Percentiles rank a stretch among this genome's conserved stretches.
phyloP scores from a whole-genome alignment of 2,329 filamentous ascomycete species.

The Ascochyta clinopodiicola region DNA sequence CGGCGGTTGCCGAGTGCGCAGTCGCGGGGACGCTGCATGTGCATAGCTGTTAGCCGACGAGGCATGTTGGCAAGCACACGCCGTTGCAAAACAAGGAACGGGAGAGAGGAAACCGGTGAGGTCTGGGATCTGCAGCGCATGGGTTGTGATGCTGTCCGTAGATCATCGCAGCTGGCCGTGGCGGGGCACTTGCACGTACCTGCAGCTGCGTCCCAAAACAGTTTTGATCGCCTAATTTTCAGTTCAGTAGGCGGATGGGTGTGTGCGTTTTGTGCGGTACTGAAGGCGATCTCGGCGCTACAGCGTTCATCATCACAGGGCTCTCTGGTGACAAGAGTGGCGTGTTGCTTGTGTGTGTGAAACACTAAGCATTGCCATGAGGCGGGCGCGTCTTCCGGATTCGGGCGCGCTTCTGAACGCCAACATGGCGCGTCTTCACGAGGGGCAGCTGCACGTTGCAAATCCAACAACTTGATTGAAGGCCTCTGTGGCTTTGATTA shows the following conservation, averaged over 20 bases:
- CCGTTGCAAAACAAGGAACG: neutral
- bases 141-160: constrained; percentile 5
- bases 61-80: constrained; percentile 9
- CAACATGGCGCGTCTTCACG: constrained; percentile 13
- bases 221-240: neutral
- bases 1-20: constrained; percentile 10
- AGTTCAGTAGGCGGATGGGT: neutral
- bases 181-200: constrained; percentile 17
- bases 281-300: neutral
- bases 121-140: constrained; percentile 9
- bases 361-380: constrained; percentile 7
- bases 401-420: neutral
- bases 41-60: constrained; percentile 21
- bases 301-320: neutral
- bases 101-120: constrained; percentile 4
- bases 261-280: neutral
- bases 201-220: constrained; percentile 9
- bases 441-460: too few relatives aligned
- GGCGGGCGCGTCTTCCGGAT: neutral
- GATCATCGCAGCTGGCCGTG: constrained; percentile 7
- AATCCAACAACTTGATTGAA: constrained; percentile 7
- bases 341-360: neutral
- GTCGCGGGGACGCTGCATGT: constrained; percentile 8
- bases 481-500: constrained; percentile 12
- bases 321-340: neutral